Evolutionary conservation across 2,329 filamentous ascomycete genomes (phyloP), one percentile per base, ranked within the genome.

Genomic region (Fusarium devonianum): DNA sequence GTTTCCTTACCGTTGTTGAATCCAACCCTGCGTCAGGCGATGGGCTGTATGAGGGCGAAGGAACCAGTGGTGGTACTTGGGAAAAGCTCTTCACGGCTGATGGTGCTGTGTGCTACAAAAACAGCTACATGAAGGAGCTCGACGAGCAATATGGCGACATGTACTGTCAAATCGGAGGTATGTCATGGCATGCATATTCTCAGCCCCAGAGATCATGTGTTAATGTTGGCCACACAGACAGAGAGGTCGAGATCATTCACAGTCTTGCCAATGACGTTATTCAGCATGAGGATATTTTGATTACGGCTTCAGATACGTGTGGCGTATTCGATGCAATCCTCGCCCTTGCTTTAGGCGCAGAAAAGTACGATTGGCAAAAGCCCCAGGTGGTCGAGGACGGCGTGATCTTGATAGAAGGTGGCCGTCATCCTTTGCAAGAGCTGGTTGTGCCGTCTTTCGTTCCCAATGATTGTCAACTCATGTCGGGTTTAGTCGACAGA

Each of bases 221-320:
- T 71, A 49, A 72, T 36, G 11, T 10, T 4, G 10, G 10, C 21
- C 16, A 7, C 10, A 37, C 52, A 88, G 92, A 96, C 65, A 85
- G 84, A 45, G 93, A 99, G 68, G 92, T 97, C 33, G 90, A 96
- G 60, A 89, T 97, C 32, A 81, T 94, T 1, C 88, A 97, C 63
- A 76, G 82, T 4, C 82, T 99, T 21, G 85, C 89, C 1, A 83
- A 88, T 35, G 79, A 77, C 26, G 77, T 97, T 12, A 75, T 97
- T 1, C 75, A 84, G 53, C 83, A 89, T 56, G 86, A 93, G 65
- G 75, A 81, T 1, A 68, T 84, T 5, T 78, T 99, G 8, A 73
- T 83, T 4, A 69, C 75, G 2, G 85, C 87, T n/a, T 96, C 92
- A 1, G 86, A 93, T 60, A 73, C 90, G 2, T 90, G 90, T 66